Base-by-base conservation (phyloP, 768 basidiomycete species). In the Filobasidium wieringae region DNA sequence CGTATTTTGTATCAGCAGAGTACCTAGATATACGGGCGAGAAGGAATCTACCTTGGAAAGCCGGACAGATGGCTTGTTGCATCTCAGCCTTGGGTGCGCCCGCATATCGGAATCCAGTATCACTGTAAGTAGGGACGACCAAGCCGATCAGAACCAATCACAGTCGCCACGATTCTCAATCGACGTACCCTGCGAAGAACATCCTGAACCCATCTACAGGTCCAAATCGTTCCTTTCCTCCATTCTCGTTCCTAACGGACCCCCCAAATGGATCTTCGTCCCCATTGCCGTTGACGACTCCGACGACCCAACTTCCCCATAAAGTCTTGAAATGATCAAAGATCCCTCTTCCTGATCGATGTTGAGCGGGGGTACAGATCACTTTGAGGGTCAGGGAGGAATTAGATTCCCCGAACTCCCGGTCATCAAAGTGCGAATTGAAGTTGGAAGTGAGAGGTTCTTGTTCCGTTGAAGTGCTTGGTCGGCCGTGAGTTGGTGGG, bases 71-170 rank as follows among this genome's bases (percentile, higher is more conserved):
- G 11, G 68, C 68, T 29, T 19, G 30, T 1, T 61, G 36, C 31
- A 40, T 11, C 5, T 61, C 60, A 24, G 51, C 63, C 12, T 68
- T 67, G 0, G 58, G 61, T 0, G 68, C 68, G 32, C 70, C 68
- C 2, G 72, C 72, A 53, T 73, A 73, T 51, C 72, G 50, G 57
- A 66, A 73, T 0, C 72, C 72, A 19, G 72, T 73, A 59, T 73
- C 72, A 26, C 72, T 72, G 32, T 17, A 39, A 11, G 53, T 27
- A 24, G 12, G 7, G 43, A 47, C 3, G n/a, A 3, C 3, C 22
- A 6, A 19, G 12, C 12, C 26, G 32, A 29, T 36, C 24, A 39
- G 15, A 24, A 53, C 15, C 37, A 29, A 7, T 36, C 31, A 30
- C 8, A n/a, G n/a, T n/a, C n/a, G 2, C 19, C 17, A 37, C 30